Evolutionary conservation across 768 basidiomycete genomes (phyloP), one percentile per base, ranked within the genome.

Genomic region (Mycena kentingensis): DNA sequence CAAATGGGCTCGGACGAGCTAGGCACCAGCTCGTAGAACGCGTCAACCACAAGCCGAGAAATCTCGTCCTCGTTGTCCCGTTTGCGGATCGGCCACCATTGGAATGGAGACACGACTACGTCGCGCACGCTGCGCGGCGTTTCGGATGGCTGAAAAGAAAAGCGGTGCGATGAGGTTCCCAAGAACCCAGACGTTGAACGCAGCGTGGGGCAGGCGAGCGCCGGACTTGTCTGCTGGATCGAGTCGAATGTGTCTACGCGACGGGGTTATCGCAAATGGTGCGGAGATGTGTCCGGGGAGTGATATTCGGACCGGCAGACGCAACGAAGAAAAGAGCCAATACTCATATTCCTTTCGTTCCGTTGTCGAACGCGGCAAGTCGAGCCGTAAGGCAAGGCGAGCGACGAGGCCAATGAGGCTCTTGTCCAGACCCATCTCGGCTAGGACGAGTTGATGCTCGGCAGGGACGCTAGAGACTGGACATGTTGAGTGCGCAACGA

Each of bases 161-260:
- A 63, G 42, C 13, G 54, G 48, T 6, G 62, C 60, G 13, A 65
- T 25, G 11, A 60, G 44, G 4, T 49, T 42, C 10, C 49, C 37
- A 3, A 65, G 51, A 31, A 65, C 51, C 64, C 64, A 65, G 4
- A 29, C 21, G 50, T 65, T 65, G 46, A 55, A 65, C 15, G 32
- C 55, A 5, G 63, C 57, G 21, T 64, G 51, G 21, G 49, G 48
- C 28, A 57, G 37, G 15, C 55, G 63, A 21, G 37, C 27, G 4
- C 60, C 63, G 5, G 47, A 44, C 2, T 19, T 12, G 41, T 65
- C 63, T 4, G 58, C 39, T 21, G 61, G 55, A 28, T 65, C 63
- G 34, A 62, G 51, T 6, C 61, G 59, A 26, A 65, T 62, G 35
- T 57, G 47, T 5, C 60, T 54, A 18, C 64, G 51, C 39, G 60